Base-by-base conservation (phyloP, 768 basidiomycete genomes). In the Russula dissimulans region DNA sequence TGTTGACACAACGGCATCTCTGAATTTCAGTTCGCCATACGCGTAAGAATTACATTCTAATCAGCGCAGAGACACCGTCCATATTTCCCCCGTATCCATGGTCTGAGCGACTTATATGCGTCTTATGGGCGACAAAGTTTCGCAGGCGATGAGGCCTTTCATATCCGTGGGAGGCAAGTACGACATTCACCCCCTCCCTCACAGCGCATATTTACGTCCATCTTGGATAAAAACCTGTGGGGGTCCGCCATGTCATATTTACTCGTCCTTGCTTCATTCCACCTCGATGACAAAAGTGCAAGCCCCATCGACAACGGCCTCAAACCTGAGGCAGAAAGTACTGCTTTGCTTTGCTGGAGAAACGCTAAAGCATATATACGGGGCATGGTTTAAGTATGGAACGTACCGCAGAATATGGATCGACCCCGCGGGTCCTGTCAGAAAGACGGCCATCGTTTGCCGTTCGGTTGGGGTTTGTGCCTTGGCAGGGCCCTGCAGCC, bases 21-120 rank as follows among this genome's bases (percentile, higher is more conserved):
- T 38, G 42, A 60, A 49, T 29, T 26, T 26, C 22, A 26, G 22
- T 26, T 48, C 39, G 10, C 45, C 49, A 26, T 26, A 26, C 22
- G 22, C 22, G 18, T 41, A 45, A 44, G 10, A 45, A 49, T 44
- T 15, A 31, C 34, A 38, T 51, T 49, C 49, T 42, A 51, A 44
- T 58, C 50, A 38, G 43, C 32, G 38, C 29, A 42, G 57, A 53
- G 39, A 46, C 52, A 36, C 9, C 10, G 39, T 29, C 18, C 41
- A 14, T 34, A 32, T 54, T 54, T 17, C 38, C 14, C 54, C n/a
- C 54, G 60, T 61, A 61, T 61, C 60, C 54, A 61, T 56, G 54
- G 54, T 31, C 49, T 32, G 48, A 60, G 54, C 59, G 49, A 50
- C 60, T 61, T 56, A 51, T 41, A 51, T 18, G 54, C 49, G 43